These are phyloP conservation scores for Blastobotrys aristatus DNA, from an alignment of 1,139 yeast species.

Conservation along the genomic window DNA sequence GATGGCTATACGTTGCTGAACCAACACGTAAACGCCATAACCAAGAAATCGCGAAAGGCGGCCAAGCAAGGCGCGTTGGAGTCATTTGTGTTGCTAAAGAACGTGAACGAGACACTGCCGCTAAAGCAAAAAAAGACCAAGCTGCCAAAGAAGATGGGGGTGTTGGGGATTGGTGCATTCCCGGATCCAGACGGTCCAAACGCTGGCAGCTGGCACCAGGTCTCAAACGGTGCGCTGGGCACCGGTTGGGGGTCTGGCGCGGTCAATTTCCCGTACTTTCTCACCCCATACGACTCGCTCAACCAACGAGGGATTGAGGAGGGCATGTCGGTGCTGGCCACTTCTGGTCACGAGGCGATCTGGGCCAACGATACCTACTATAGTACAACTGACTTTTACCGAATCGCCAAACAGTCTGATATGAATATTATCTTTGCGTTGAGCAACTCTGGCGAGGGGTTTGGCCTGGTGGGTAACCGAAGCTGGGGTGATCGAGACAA, in stretches of 20 bases:
- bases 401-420: conserved; percentile 36
- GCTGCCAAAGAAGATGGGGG: conserved; percentile 2
- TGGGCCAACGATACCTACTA: conserved; percentile 48
- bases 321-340: conserved; percentile 40
- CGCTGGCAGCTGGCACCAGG: conserved; percentile 14
- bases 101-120: conserved; percentile 48
- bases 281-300: conserved; percentile 44
- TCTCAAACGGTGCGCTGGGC: conserved; percentile 21
- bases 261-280: conserved; percentile 47
- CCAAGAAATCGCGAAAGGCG: conserved; percentile 44
- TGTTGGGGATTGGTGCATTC: conserved; percentile 10
- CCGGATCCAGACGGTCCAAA: conserved; percentile 6
- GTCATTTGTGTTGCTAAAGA: conserved; percentile 51
- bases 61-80: conserved; percentile 55
- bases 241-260: conserved; percentile 47
- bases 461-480: conserved; percentile 35
- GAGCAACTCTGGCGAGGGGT: conserved; percentile 52
- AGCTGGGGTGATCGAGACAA: conserved; percentile 52
- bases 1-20: conserved; percentile 49
- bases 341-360: conserved; percentile 57
- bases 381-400: conserved; percentile 47
- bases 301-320: conserved; percentile 20
- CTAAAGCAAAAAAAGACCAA: conserved; percentile 27
- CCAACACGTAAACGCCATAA: conserved; percentile 51
- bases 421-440: conserved; percentile 4